Base-by-base conservation (phyloP, 2,329 filamentous ascomycete genomes). In the Fusarium beomiforme region DNA sequence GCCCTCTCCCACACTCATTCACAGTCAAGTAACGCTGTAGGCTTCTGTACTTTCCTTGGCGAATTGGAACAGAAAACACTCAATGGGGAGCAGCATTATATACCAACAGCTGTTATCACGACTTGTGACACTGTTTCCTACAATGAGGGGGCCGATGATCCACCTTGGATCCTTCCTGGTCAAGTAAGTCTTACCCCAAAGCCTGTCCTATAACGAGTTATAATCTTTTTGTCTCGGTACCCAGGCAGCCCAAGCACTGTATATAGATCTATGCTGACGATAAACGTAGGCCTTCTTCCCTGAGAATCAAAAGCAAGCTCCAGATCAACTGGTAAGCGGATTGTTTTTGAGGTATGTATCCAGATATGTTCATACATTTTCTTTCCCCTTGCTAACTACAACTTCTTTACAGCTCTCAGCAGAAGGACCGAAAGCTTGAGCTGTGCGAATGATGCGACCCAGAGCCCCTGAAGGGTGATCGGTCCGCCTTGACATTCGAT, bases 141-240 rank as follows among this genome's bases (percentile, higher is more conserved):
- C 4, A 8, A 23, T 7, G 42, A 41, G 14, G 36, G 23, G 1
- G 9, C 11, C 8, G 8, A 5, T 3, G 12, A 21, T 17, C 60
- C 23, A 6, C 46, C 24, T 24, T 72, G 53, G 50, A 26, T 29
- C 9, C 17, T 72, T 10, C 59, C 56, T 6, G 53, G 60, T 8
- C 37, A n/a, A 23, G 69, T 72, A 47, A 67, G 69, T 65, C 3
- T 34, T 17, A 50, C 31, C 16, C 11, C 13, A 31, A 34, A n/a
- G 16, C 31, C 50, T 29, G 12, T 3, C 57, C 11, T 11, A n/a
- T 50, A 23, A 19, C 16, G 19, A 19, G 4, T 7, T 13, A 37
- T 34, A n/a, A n/a, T n/a, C n/a, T n/a, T n/a, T n/a, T n/a, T n/a
- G n/a, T n/a, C n/a, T n/a, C n/a, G n/a, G n/a, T n/a, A 4, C 8